Conservation (phyloP, 345 rosid genomes). For the Aquilaria malaccensis region DNA sequence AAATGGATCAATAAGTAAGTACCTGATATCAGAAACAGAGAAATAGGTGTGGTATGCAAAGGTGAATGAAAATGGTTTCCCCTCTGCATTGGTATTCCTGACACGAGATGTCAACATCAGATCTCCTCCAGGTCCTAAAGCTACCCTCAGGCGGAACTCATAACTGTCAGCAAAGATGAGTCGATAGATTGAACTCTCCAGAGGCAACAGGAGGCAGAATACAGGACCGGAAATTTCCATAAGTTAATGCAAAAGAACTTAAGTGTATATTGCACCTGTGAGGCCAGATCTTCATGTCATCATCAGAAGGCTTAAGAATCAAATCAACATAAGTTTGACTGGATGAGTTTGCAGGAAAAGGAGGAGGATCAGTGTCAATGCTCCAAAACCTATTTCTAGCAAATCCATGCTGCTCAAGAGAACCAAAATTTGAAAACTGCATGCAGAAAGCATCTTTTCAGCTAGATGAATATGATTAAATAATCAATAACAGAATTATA, state of each 20-base stretch:
- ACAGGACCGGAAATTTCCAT: neutral
- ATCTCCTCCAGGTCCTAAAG: constrained; percentile 76
- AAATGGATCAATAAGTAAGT: constrained; percentile 1
- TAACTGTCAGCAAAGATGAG: constrained; percentile 36
- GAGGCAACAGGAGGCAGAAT: neutral
- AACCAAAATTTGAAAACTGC: constrained; percentile 73
- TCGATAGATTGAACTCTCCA: neutral
- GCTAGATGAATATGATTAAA: constrained; percentile 16
- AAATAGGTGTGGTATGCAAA: constrained; percentile 96
- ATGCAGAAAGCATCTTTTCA: constrained; percentile 12
- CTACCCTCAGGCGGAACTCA: constrained; percentile 86
- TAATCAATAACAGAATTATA: constrained; percentile 10
- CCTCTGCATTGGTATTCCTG: constrained; percentile 75
- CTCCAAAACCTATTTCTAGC: constrained; percentile 90
- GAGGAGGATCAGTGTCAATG: constrained; percentile 66
- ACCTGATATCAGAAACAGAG: constrained; percentile 96
- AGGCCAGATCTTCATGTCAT: constrained; percentile 82
- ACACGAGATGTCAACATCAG: constrained; percentile 79
- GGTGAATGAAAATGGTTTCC: constrained; percentile 83
- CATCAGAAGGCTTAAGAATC: constrained; percentile 77
- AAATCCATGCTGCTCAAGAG: constrained; percentile 80
- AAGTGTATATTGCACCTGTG: constrained; percentile 41
- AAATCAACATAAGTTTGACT: constrained; percentile 54
- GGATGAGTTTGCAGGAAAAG: constrained; percentile 46
- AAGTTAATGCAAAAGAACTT: constrained; percentile 6